Evolutionary conservation across 192 early-diverging fungal genomes (phyloP), one percentile per base, ranked within the genome.

Genomic region (Phycomyces blakesleeanus): DNA sequence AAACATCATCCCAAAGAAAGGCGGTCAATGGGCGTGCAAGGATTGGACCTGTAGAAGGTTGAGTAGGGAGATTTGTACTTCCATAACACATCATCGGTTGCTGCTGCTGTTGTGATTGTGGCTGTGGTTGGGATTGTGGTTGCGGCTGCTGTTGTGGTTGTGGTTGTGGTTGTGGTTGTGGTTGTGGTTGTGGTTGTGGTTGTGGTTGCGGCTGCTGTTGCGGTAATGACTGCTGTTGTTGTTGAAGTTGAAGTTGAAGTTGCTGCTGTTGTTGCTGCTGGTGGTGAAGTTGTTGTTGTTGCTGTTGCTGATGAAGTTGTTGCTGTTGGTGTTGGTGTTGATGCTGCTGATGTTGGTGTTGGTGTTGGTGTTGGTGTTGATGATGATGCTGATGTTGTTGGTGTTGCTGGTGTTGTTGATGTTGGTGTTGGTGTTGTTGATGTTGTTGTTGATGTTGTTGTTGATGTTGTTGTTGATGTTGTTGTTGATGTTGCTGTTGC

Each of bases 21-120:
- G 66, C 66, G 14, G 66, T 68, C 53, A 68, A 49, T 29, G 66
- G 66, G 1, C 66, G 58, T 21, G 63, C 37, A 22, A 65, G 25
- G 24, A 65, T 65, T 0, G 63, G 56, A 21, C 66, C 18, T 26
- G 51, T 50, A 14, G 60, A 61, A 34, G 44, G 47, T 24, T n/a
- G 10, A 10, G 21, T 25, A 15, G 37, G 12, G 4, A 49, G 42
- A 7, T 34, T 34, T 34, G 29, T 34, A 34, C 29, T 34, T 7
- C 29, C 29, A 34, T 5, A 34, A 34, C 29, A 34, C 29, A 26
- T 54, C 52, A 29, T 26, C 1, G 51, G 51, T n/a, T 40, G 40
- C 7, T 20, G n/a, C 25, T 51, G 20, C 18, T 24, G 49, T 7
- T 5, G 49, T n/a, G 39, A 21, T n/a, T 20, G n/a, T 22, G 12